Evolutionary conservation across 2,329 filamentous ascomycete species (phyloP), one percentile per base, ranked within the genome.

Genomic region (Tothia fuscella): DNA sequence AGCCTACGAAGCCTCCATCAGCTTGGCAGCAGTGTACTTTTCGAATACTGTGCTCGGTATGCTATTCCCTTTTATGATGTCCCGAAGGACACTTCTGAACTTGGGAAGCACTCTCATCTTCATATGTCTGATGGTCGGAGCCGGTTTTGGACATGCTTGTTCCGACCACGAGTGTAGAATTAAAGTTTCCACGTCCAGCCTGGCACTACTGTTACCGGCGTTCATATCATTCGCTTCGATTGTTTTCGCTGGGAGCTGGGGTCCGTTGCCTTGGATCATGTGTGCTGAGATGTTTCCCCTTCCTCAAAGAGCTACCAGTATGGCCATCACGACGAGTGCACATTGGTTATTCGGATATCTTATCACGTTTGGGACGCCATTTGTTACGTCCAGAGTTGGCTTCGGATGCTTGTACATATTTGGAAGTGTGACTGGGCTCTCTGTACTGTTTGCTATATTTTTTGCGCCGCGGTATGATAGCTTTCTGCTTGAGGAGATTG

Each of bases 361-460:
- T 36, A 56, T 60, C 43, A 60, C 74, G 0, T 88, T 88, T 65
- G 85, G 86, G 65, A 86, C 83, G 0, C 80, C 82, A 0, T 87
- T 86, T 59, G 87, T 88, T 54, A 82, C 78, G 0, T 63, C 67
- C 0, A 72, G 72, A 3, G 86, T 87, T 42, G 73, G 80, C 49
- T 87, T 80, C 59, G 69, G 69, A 1, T 83, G 83, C 51, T 82
- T 82, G 2, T 83, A 84, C 48, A 76, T 88, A 24, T 87, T 87
- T 57, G 82, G 80, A n/a, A n/a, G n/a, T n/a, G n/a, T n/a, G n/a
- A n/a, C n/a, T n/a, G n/a, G n/a, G n/a, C n/a, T n/a, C n/a, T n/a
- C n/a, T n/a, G n/a, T n/a, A n/a, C n/a, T n/a, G n/a, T n/a, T n/a
- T n/a, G n/a, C n/a, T n/a, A n/a, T n/a, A n/a, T n/a, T n/a, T n/a